Conservation (phyloP, 148 eudicot genomes). For the Euryodendron excelsum region DNA sequence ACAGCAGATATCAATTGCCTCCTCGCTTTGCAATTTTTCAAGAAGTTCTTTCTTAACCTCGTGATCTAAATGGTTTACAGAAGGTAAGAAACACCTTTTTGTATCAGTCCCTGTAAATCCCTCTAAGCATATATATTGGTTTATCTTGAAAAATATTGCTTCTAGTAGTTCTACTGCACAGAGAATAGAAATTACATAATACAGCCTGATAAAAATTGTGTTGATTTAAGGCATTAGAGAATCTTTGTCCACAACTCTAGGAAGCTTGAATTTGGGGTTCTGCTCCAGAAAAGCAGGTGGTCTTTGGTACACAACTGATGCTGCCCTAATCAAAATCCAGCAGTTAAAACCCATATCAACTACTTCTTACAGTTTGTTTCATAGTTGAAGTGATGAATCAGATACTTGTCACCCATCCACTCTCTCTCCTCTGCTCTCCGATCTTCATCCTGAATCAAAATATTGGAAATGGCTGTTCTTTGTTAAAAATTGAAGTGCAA, state of each 20-base stretch:
- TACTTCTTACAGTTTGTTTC: slow-evolving; percentile 50
- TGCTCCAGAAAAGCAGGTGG: slow-evolving; percentile 71
- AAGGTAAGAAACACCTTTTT: background rate
- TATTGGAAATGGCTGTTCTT: background rate
- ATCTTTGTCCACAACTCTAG: slow-evolving; percentile 36
- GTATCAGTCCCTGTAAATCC: background rate
- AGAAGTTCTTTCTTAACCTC: background rate
- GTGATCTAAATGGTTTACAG: background rate
- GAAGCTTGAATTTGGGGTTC: slow-evolving; percentile 62
- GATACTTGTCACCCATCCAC: slow-evolving; percentile 79
- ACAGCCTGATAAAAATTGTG: background rate
- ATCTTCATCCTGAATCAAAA: slow-evolving; percentile 61
- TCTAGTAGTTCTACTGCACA: background rate
- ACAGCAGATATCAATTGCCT: too few relatives aligned
- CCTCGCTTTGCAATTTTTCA: too few relatives aligned
- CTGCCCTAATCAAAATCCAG: slow-evolving; percentile 86
- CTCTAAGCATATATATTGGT: background rate
- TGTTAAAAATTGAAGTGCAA: background rate
- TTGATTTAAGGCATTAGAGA: slow-evolving; percentile 42
- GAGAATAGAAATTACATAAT: background rate
- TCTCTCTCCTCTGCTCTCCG: slow-evolving; percentile 74
- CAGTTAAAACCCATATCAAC: slow-evolving; percentile 87
- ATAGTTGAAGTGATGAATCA: slow-evolving; percentile 76
- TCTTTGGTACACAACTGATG: slow-evolving; percentile 77
- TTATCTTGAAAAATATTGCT: background rate